Base-by-base conservation (phyloP, 768 basidiomycete species). In the Hypholoma fasciculare region DNA sequence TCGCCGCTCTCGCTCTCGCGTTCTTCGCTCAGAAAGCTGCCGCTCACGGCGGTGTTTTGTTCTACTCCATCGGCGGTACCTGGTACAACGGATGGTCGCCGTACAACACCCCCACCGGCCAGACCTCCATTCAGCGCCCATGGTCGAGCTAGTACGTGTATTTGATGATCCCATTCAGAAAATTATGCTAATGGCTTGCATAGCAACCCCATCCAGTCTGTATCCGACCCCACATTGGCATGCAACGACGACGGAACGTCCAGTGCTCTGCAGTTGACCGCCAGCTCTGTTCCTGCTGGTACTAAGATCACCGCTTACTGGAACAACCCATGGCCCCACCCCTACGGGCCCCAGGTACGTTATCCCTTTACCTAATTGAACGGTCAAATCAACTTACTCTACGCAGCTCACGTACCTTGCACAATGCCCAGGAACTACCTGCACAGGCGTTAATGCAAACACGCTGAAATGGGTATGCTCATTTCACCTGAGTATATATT, bases 191-290 rank as follows among this genome's bases (percentile, higher is more conserved):
- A 40, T 8, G 16, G 20, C 37, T 17, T 17, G 3, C 12, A 23
- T 44, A 80, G 79, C 59, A 71, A 80, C 61, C 79, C 79, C 2
- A 80, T 80, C 56, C 65, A 60, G 13, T 66, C 71, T 42, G 71
- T 77, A 0, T 75, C 75, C 4, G 72, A 67, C 38, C 58, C 78
- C 1, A 76, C 71, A 1, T 59, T 81, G n/a, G 74, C 77, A 3
- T 81, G 79, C 65, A 81, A 81, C 56, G 74, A 81, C 53, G 74
- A 81, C 42, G 78, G 79, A 8, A 69, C 68, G 6, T 70, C 77
- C 3, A 69, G 72, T n/a, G 69, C 76, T 19, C 63, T 71, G 36
- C 79, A 81, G 58, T 66, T 78, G 34, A 79, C 79, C 7, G 78
- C 76, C 0, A 70, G 69, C 4, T 14, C 48, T 30, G 74, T 78